Evolutionary conservation across 2,329 filamentous ascomycete genomes (phyloP).

Genomic region (Scytalidium sp.): DNA sequence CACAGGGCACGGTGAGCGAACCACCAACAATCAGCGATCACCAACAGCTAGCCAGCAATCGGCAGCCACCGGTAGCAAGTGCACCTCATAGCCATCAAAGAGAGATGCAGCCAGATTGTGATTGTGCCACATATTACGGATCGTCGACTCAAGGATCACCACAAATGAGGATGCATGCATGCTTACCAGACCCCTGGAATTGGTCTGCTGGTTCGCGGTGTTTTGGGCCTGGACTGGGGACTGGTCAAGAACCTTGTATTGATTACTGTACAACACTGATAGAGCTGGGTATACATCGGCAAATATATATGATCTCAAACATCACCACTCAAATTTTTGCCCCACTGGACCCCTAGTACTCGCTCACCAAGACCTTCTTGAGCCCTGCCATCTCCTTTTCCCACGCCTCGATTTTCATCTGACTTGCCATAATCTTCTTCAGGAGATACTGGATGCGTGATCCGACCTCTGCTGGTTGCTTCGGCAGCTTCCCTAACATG

Average conservation of each 20-base stretch:
- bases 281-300: slow-evolving; percentile 15
- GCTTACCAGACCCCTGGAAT: too few relatives aligned
- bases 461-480: slow-evolving; percentile 64
- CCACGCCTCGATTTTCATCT: slow-evolving; percentile 69
- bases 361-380: slow-evolving; percentile 65
- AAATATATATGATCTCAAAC: neutral
- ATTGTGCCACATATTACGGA: too few relatives aligned
- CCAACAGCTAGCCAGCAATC: neutral
- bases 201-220: too few relatives aligned
- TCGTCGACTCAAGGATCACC: too few relatives aligned
- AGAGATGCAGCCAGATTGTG: neutral
- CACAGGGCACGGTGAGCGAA: neutral
- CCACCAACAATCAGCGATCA: neutral
- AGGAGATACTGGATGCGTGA: slow-evolving; percentile 71
- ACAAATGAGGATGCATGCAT: too few relatives aligned
- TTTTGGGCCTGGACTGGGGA: too few relatives aligned
- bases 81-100: neutral
- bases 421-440: slow-evolving; percentile 68
- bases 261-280: neutral
- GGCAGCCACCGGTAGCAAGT: neutral
- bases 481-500: slow-evolving; percentile 67
- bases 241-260: neutral
- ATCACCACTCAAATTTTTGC: neutral
- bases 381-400: slow-evolving; percentile 69
- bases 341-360: slow-evolving; percentile 27